Evolutionary conservation across 345 rosid species (phyloP), one percentile per base, ranked within the genome.

Genomic region (Pugionium dolabratum): DNA sequence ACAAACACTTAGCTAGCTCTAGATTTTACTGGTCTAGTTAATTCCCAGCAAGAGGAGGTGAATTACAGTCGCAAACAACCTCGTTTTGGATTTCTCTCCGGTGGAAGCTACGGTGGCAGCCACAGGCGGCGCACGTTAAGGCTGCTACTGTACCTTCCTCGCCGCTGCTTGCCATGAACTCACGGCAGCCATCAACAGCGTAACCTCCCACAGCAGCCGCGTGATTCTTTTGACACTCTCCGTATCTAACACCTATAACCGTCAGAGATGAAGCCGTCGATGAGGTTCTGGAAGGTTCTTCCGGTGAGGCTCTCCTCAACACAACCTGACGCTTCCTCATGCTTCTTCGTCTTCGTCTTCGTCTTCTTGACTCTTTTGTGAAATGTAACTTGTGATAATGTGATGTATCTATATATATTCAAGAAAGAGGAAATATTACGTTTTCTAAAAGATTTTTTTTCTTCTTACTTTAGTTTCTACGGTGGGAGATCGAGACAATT

Each of bases 101-200:
- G 28, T 88, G 95, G 67, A 85, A 88, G 62, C 78, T 88, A 54
- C 89, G 76, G 61, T 88, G 89, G 63, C 91, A 88, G 46, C 89
- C 90, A 62, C 95, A 87, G 10, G 95, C 95, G 8, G 90, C 95
- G 56, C 91, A 87, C 4, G 83, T 72, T 39, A 87, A 80, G 6
- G 79, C 71, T 29, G 66, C 66, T 30, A 57, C 45, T 1, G 79
- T 64, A 59, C 79, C 79, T 63, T 62, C 79, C 53, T 74, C 77
- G 3, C 61, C 56, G 2, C 53, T 62, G 59, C 75, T 75, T 35
- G 67, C 75, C 79, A 75, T 54, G 41, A 76, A 76, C 64, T 76
- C 79, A n/a, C 76, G 76, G 39, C 79, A 76, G 6, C 79, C 76
- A 6, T 76, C 79, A 0, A 76, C 79, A 1, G 79, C 73, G 54